Base-by-base conservation (phyloP, 768 basidiomycete genomes). In the Psilocybe cubensis region DNA sequence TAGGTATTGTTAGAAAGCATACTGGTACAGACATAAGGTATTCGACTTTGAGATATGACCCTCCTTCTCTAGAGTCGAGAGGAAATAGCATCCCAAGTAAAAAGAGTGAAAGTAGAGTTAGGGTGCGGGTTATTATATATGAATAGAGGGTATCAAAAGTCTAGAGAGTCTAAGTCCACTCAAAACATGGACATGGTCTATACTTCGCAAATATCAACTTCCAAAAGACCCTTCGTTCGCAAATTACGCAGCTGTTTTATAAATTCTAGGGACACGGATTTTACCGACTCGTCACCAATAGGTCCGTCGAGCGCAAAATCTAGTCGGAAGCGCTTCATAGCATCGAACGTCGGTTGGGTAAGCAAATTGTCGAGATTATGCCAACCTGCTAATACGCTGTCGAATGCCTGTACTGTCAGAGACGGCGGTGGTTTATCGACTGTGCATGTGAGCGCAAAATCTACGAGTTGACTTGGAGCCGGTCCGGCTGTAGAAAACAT, bases 371-470 rank as follows among this genome's bases (percentile, higher is more conserved):
- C 69, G 18, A 69, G 61, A 10, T 58, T 51, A 28, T 61, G 62
- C 69, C 68, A 70, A 9, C 61, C 63, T 18, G 52, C 53, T 2
- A 70, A 55, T 18, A 55, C 56, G 3, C 58, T 58, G 27, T 65
- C 55, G 45, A 65, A 65, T 10, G 58, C 54, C 44, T 64, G 52
- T 3, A 63, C 45, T 1, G 66, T 66, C 28, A 68, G 43, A 40
- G 56, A 55, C 5, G 68, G 71, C 1, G 69, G 63, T 0, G 68
- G 68, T n/a, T 67, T 65, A 54, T 70, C 68, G 3, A 70, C 59
- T 4, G 56, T 54, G 27, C 62, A 66, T 3, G 58, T 62, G 7
- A 72, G 42, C 5, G 60, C 62, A 46, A 72, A 44, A 40, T 66
- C 57, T 14, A 60, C 52, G 17, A 69, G 52, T 14, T n/a, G 10